Evolutionary conservation across 129 eudicot genomes (phyloP).

Genomic region (Oenanthe sinensis): DNA sequence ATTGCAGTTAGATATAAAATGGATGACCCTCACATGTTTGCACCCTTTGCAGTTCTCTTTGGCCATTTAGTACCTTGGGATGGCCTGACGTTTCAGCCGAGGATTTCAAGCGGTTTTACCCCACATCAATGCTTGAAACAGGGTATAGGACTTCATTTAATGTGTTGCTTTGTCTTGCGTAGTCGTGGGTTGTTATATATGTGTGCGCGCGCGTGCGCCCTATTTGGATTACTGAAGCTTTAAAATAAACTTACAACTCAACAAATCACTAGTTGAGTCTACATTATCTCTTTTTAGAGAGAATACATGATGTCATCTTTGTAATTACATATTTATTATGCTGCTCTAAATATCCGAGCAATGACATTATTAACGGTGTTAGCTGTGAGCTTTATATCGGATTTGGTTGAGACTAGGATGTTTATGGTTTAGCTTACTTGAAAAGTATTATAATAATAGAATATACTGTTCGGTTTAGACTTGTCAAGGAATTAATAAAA

Average conservation of each 20-base stretch:
- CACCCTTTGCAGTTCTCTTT: constrained; percentile 47
- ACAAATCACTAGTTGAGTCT: neutral
- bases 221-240: neutral
- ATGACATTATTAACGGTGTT: neutral
- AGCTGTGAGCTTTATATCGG: neutral
- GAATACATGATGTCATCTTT: neutral
- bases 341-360: neutral
- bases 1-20: neutral
- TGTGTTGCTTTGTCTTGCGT: neutral
- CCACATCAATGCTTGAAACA: constrained; percentile 93
- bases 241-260: neutral
- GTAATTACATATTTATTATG: neutral
- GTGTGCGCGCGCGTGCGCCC: neutral
- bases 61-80: constrained; percentile 98
- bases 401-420: neutral
- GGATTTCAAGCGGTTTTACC: constrained; percentile 74
- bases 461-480: neutral
- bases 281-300: neutral
- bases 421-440: neutral
- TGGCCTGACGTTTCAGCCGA: constrained; percentile 92
- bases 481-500: neutral
- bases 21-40: constrained; percentile 11
- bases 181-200: neutral
- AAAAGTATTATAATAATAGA: neutral
- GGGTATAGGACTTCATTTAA: constrained; percentile 47